Conservation (phyloP, 2,329 filamentous ascomycete genomes). For the Epichloe typhina region DNA sequence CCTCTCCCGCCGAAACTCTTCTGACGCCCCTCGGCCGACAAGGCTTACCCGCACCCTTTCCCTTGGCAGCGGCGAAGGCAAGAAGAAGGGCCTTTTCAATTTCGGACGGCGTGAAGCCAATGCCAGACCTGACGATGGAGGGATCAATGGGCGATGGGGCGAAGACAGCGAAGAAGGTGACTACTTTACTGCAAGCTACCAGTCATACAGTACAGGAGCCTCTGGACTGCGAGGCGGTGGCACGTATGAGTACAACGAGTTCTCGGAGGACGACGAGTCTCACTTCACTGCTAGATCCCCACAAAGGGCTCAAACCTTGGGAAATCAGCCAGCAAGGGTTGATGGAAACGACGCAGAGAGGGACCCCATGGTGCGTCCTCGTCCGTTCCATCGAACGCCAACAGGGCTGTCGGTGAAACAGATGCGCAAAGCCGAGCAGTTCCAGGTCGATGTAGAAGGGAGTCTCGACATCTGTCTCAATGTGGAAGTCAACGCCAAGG, state of each 20-base stretch:
- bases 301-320: constrained; percentile 18
- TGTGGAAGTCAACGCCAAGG: constrained; percentile 72
- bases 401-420: constrained; percentile 55
- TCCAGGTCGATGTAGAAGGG: constrained; percentile 62
- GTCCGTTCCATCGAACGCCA: constrained; percentile 53
- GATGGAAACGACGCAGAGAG: constrained; percentile 11
- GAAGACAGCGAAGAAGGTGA: constrained; percentile 29
- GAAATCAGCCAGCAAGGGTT: constrained; percentile 12
- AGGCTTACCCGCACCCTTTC: constrained; percentile 47
- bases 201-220: constrained; percentile 11
- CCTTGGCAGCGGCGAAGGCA: constrained; percentile 40
- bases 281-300: constrained; percentile 36
- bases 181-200: constrained; percentile 11
- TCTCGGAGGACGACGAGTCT: constrained; percentile 40
- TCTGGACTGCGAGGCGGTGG: constrained; percentile 28
- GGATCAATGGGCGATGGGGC: constrained; percentile 43
- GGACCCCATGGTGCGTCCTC: constrained; percentile 11
- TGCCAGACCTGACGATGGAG: constrained; percentile 32
- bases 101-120: constrained; percentile 29
- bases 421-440: constrained; percentile 37
- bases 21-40: constrained; percentile 23
- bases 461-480: constrained; percentile 82
- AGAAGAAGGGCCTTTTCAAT: constrained; percentile 27
- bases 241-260: constrained; percentile 30
- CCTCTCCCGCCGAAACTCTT: constrained; percentile 23